Percentiles rank a stretch among this genome's conserved stretches.
These are phyloP conservation scores for Paramecium pentaurelia DNA, from an alignment of 73 alveolate species.

Conservation along the genomic window DNA sequence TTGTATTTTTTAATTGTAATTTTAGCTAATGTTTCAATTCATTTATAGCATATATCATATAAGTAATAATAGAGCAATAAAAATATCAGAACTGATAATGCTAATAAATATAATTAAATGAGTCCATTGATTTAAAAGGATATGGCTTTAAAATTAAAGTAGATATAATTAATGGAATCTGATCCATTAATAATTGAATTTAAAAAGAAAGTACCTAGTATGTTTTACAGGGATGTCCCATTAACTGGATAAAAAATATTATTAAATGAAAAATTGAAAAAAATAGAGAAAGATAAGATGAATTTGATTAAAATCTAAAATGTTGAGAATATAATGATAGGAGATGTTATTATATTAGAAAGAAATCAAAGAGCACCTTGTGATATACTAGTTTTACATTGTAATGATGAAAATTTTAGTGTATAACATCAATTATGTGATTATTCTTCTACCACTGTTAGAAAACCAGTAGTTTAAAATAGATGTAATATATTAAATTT, in stretches of 20 bases:
- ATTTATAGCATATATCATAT: background rate
- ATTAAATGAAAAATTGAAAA: background rate
- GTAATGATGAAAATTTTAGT: constrained; percentile 2
- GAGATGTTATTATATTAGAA: background rate
- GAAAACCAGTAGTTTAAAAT: background rate
- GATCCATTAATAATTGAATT: background rate
- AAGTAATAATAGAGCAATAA: background rate
- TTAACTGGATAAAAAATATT: background rate
- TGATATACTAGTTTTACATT: background rate
- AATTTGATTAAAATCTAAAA: background rate
- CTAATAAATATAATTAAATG: background rate
- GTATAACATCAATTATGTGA: background rate
- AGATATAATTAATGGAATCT: background rate
- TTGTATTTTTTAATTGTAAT: background rate
- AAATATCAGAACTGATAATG: background rate
- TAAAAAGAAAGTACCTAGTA: background rate
- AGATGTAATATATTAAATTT: background rate
- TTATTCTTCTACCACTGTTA: background rate
- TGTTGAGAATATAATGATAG: background rate
- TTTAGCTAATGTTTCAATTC: background rate
- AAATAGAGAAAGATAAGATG: background rate
- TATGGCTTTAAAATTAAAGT: background rate
- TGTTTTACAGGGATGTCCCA: background rate
- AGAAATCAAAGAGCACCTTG: constrained; percentile 22
- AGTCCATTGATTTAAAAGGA: constrained; percentile 3